Conservation (phyloP, 352 stramenopile genomes). For the Lagenidium sp. region DNA sequence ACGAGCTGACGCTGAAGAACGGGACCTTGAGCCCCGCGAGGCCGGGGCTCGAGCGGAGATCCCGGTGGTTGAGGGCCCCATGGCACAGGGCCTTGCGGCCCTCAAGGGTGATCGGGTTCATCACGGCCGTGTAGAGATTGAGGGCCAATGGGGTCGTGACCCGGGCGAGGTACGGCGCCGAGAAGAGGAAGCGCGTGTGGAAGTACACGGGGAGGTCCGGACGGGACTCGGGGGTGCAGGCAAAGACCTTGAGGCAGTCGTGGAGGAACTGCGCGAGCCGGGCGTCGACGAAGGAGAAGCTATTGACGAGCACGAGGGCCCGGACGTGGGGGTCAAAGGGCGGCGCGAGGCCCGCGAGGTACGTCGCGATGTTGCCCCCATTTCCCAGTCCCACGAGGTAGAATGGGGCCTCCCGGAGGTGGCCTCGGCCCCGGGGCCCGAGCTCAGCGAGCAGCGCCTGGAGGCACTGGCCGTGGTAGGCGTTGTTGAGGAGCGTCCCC, state of each 20-base stretch:
- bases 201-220: slow-evolving; percentile 95
- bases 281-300: slow-evolving; percentile 85
- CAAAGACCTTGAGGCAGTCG: slow-evolving; percentile 93
- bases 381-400: slow-evolving; percentile 91
- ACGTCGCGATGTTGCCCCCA: slow-evolving; percentile 83
- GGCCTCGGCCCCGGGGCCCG: slow-evolving; percentile 3
- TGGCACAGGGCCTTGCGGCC: slow-evolving; percentile 87
- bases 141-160: slow-evolving; percentile 92
- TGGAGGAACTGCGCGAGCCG: slow-evolving; percentile 91
- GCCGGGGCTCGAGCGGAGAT: slow-evolving; percentile 45
- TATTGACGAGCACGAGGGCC: slow-evolving; percentile 85
- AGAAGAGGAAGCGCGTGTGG: slow-evolving; percentile 93
- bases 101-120: slow-evolving; percentile 90
- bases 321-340: slow-evolving; percentile 50
- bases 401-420: slow-evolving; percentile 82
- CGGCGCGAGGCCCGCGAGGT: slow-evolving; percentile 54
- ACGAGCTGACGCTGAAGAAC: slow-evolving; percentile 84
- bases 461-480: slow-evolving; percentile 85
- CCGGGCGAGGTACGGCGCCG: slow-evolving; percentile 80
- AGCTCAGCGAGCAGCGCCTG: slow-evolving; percentile 71
- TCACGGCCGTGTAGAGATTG: slow-evolving; percentile 93
- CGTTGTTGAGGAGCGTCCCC: slow-evolving; percentile 89
- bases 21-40: slow-evolving; percentile 53
- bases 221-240: slow-evolving; percentile 80
- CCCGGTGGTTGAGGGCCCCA: slow-evolving; percentile 78